Base-by-base conservation (phyloP, 768 basidiomycete species). In the Lepiota subincarnata region DNA sequence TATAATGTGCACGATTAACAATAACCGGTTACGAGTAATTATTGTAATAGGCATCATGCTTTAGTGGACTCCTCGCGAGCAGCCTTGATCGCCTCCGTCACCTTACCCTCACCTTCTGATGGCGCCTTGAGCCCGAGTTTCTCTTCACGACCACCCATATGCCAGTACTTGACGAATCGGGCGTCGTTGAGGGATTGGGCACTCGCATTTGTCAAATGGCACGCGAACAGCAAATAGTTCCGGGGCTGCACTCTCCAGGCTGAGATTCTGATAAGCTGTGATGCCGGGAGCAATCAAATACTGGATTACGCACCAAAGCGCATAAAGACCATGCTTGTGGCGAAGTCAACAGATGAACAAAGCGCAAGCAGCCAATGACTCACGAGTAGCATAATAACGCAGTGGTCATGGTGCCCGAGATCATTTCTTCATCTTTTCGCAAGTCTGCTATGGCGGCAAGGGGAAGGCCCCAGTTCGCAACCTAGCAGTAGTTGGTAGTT, bases 391-490 rank as follows among this genome's bases (percentile, higher is more conserved):
- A 79, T 7, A 84, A 80, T 38, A 99, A 80, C 19, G 96, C 90
- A 41, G 90, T 83, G 1, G 93, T 95, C 96, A 99, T 99, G 31
- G 93, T 82, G 13, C 95, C 96, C 46, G 95, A 98, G 61, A 99
- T 99, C 66, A 92, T 79, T 62, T 97, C 92, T 69, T 97, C 93
- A 81, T 98, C 93, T 66, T 94, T 97, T 58, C 73, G 77, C 64
- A 98, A 73, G 73, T 99, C 96, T 5, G 93, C 65, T 40, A 99
- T 74, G 39, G 96, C 96, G 63, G 96, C 96, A 36, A 98, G 72
- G 55, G 96, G 96, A 14, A 99, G 81, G 63, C 96, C 96, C 91
- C 96, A 99, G 76, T 99, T 99, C 57, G 96, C 96, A 57, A 94
- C 86, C 95, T 96, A 64, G 46, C 47, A 22, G 28, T 36, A 45